Conservation (phyloP, 345 rosid genomes). For the Iberis pinnata region DNA sequence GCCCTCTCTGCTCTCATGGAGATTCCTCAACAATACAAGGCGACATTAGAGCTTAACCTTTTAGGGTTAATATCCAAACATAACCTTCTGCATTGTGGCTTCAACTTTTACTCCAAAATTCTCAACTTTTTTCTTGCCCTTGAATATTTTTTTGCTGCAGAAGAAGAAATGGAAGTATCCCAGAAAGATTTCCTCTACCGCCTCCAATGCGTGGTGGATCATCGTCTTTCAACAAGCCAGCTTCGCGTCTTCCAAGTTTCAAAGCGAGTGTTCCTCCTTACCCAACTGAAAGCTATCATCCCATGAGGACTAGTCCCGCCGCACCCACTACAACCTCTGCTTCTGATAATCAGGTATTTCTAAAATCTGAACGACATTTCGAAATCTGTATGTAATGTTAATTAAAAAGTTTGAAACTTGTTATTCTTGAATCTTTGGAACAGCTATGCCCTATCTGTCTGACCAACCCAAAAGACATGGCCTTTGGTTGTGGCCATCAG, state of each 20-base stretch:
- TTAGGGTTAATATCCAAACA: constrained; percentile 67
- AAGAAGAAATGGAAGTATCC: constrained; percentile 42
- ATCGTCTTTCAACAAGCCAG: constrained; percentile 33
- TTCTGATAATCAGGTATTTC: constrained; percentile 56
- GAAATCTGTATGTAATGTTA: constrained; percentile 10
- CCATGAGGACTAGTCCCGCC: constrained; percentile 40
- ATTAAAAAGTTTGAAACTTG: neutral
- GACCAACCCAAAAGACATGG: constrained; percentile 66
- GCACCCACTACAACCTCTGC: constrained; percentile 44
- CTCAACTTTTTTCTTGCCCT: neutral
- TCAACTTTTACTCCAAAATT: constrained; percentile 1
- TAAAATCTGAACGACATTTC: neutral
- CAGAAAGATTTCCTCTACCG: constrained; percentile 65
- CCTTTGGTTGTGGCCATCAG: constrained; percentile 99
- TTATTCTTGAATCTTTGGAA: constrained; percentile 9
- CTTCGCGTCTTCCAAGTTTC: constrained; percentile 38
- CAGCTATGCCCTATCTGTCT: constrained; percentile 91
- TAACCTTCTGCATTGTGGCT: constrained; percentile 45
- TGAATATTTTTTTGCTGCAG: constrained; percentile 31
- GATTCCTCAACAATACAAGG: constrained; percentile 89
- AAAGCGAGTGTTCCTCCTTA: constrained; percentile 55
- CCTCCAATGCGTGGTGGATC: constrained; percentile 48
- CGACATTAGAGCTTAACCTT: constrained; percentile 72
- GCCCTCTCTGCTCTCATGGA: constrained; percentile 96
- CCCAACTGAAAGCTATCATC: constrained; percentile 33